A percentile compares a stretch with the other conserved stretches of the same genome.
phyloP scores from a whole-genome alignment of 2,329 filamentous ascomycete genomes.

The Teratosphaeria epicoccoides region DNA sequence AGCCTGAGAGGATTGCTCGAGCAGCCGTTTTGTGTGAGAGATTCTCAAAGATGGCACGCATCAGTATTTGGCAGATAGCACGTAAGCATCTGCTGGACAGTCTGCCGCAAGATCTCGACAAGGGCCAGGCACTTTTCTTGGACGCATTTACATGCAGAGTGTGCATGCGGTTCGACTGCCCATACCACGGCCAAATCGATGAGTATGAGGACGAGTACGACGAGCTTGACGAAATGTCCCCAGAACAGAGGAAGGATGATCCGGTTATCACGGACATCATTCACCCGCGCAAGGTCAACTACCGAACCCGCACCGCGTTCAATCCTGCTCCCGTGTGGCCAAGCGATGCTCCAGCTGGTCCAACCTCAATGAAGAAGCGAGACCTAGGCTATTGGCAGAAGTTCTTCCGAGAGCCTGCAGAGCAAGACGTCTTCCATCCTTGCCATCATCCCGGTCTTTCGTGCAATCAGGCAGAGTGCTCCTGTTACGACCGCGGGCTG shows the following conservation, averaged over 20 bases:
- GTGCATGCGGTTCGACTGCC: constrained; percentile 25
- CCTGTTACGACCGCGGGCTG: constrained; percentile 50
- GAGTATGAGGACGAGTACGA: constrained; percentile 17
- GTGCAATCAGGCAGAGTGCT: constrained; percentile 51
- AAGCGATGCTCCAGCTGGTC: not conserved
- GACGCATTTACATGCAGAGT: constrained; percentile 19
- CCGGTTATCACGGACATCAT: constrained; percentile 23
- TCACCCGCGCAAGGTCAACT: constrained; percentile 22
- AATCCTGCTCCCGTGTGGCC: constrained; percentile 2
- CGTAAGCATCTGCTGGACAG: constrained; percentile 15
- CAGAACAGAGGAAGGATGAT: constrained; percentile 7
- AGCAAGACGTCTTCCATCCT: constrained; percentile 49
- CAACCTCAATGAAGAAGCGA: not conserved
- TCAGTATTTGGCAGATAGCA: constrained; percentile 34
- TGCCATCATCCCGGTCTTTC: constrained; percentile 57
- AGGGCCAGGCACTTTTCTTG: not conserved
- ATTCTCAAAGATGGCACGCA: constrained; percentile 25
- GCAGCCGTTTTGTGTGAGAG: constrained; percentile 28
- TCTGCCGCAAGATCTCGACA: constrained; percentile 3
- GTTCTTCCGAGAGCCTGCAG: constrained; percentile 22
- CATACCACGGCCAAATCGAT: constrained; percentile 31
- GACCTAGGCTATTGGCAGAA: constrained; percentile 1
- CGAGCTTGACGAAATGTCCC: constrained; percentile 5
- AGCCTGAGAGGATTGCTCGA: constrained; percentile 17
- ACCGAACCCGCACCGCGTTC: constrained; percentile 18